Conservation (phyloP, 192 early-diverging fungal species). For the Fimicolochytrium jonesii region DNA sequence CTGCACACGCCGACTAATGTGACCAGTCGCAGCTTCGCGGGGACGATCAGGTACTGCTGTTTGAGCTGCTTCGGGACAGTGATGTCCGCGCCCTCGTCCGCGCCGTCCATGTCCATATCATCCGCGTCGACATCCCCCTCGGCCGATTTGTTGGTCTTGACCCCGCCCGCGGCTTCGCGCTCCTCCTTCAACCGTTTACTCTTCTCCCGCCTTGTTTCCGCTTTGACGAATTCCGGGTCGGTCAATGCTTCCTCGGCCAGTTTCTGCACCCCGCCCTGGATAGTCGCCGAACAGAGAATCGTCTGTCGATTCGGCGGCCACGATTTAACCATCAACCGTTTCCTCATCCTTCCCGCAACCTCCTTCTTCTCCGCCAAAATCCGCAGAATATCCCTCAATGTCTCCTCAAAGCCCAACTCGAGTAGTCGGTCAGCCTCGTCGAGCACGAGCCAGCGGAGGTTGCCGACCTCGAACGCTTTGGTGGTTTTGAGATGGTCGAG, state of each 20-base stretch:
- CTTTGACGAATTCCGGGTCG: conserved; percentile 73
- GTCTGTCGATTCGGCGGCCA: conserved; percentile 47
- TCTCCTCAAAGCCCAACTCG: conserved; percentile 81
- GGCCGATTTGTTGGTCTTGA: neutral
- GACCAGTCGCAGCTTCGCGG: conserved; percentile 90
- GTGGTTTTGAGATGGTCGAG: conserved; percentile 90
- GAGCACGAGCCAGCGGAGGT: conserved; percentile 91
- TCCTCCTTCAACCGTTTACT: neutral
- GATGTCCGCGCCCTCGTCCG: conserved; percentile 1
- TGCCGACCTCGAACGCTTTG: conserved; percentile 69
- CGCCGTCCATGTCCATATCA: neutral
- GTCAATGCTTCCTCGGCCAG: conserved; percentile 75
- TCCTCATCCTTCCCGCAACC: neutral
- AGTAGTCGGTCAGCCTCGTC: conserved; percentile 97
- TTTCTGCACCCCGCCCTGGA: conserved; percentile 75
- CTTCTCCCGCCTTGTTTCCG: conserved; percentile 8
- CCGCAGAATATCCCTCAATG: conserved; percentile 38
- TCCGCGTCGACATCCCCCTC: neutral
- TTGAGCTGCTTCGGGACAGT: conserved; percentile 82
- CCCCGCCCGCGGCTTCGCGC: neutral
- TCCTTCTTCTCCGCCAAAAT: conserved; percentile 34
- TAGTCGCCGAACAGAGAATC: conserved; percentile 83
- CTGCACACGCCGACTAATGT: conserved; percentile 74
- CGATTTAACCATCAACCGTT: conserved; percentile 17
- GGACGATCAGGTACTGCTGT: conserved; percentile 79